Evolutionary conservation across 352 stramenopile genomes (phyloP).

Genomic region (Globisporangium middletonii): DNA sequence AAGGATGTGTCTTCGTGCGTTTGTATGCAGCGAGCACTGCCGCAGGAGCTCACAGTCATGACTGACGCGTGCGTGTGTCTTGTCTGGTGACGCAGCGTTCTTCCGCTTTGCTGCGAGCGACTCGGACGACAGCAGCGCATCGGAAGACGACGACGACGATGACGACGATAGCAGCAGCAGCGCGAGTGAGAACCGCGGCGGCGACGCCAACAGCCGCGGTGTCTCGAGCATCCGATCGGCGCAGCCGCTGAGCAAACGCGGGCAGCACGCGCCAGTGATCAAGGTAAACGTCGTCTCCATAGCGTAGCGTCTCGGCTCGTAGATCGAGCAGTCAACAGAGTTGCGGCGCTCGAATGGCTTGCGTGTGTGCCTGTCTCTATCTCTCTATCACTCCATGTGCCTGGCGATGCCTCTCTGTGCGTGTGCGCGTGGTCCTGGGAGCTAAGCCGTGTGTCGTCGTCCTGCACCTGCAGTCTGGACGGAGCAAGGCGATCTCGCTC

Average conservation of each 20-base stretch:
- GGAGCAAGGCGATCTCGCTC: slow-evolving; percentile 14
- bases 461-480: slow-evolving; percentile 3
- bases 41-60: background rate
- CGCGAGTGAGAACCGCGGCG: slow-evolving; percentile 14
- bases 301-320: slow-evolving; percentile 3
- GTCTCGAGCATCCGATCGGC: slow-evolving; percentile 19
- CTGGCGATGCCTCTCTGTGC: background rate
- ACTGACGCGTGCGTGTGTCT: background rate
- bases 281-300: slow-evolving; percentile 28
- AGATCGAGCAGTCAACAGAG: background rate
- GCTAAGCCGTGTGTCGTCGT: background rate
- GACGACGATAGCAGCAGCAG: background rate
- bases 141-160: slow-evolving; percentile 13
- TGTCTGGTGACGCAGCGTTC: slow-evolving; percentile 22
- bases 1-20: background rate
- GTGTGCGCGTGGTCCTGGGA: too few relatives aligned
- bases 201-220: slow-evolving; percentile 1
- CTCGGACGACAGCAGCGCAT: slow-evolving; percentile 40
- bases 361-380: background rate
- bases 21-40: background rate
- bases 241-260: slow-evolving; percentile 17
- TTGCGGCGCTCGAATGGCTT: background rate
- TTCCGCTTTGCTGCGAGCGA: slow-evolving; percentile 47
- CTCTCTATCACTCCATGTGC: background rate
- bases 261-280: slow-evolving; percentile 12